Percentiles rank a stretch among this genome's conserved stretches.
Evolutionary conservation across 345 rosid species (phyloP).

Genomic region (Isatis tinctoria): DNA sequence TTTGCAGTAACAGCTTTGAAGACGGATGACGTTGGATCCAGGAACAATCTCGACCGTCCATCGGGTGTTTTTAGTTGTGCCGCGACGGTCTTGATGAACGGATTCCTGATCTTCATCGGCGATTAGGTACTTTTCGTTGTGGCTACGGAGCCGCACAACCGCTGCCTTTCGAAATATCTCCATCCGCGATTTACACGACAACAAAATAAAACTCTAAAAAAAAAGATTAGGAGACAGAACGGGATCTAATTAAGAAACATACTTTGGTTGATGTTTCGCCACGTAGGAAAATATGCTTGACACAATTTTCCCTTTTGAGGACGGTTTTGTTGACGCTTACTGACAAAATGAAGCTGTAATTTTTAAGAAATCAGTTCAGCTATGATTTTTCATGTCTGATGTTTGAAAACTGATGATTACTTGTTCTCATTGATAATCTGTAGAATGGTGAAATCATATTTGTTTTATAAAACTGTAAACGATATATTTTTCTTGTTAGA

Average conservation of each 20-base stretch:
- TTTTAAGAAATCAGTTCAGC: not conserved
- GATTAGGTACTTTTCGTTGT: conserved; percentile 61
- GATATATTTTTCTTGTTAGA: no score
- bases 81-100: conserved; percentile 65
- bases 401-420: no score
- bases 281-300: not conserved
- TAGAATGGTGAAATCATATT: no score
- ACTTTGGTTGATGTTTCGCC: not conserved
- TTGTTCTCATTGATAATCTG: no score
- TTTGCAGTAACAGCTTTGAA: conserved; percentile 61
- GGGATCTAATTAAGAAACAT: not conserved
- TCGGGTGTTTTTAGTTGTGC: conserved; percentile 39
- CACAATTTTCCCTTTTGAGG: not conserved
- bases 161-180: conserved; percentile 53
- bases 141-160: conserved; percentile 55
- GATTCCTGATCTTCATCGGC: conserved; percentile 63
- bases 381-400: no score
- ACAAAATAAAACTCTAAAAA: not conserved
- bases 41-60: conserved; percentile 60
- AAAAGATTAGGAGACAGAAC: not conserved
- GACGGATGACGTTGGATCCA: conserved; percentile 32
- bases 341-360: not conserved
- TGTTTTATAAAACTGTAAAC: no score
- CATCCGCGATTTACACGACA: conserved; percentile 31
- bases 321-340: not conserved